These are phyloP conservation scores for Hypocrella siamensis DNA, from an alignment of 2,329 filamentous ascomycete genomes.

Conservation along the genomic window DNA sequence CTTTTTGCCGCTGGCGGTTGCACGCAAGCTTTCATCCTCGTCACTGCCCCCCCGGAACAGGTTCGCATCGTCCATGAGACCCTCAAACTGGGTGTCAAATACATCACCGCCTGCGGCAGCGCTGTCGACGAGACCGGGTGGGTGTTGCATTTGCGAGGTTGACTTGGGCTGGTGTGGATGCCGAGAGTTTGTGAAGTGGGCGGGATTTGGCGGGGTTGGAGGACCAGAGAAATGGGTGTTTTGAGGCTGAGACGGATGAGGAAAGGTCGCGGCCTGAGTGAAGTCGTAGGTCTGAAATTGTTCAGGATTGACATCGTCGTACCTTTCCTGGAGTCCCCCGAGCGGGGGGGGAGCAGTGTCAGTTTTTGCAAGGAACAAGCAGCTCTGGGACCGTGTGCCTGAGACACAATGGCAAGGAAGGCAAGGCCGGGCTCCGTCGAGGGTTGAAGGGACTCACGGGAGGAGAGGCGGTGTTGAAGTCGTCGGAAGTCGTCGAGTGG, in stretches of 20 bases:
- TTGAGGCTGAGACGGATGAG: conserved; percentile 13
- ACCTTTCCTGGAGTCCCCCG: conserved; percentile 26
- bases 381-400: too few relatives aligned
- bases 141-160: not conserved
- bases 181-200: conserved; percentile 12
- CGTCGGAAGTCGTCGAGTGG: conserved; percentile 3
- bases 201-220: conserved; percentile 33
- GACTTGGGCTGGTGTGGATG: conserved; percentile 8
- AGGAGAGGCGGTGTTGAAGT: conserved; percentile 4
- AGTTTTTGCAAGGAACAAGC: too few relatives aligned
- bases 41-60: conserved; percentile 28
- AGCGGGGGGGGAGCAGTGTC: too few relatives aligned
- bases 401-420: too few relatives aligned
- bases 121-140: conserved; percentile 6
- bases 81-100: conserved; percentile 19
- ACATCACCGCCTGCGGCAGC: conserved; percentile 8
- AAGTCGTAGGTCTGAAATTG: conserved; percentile 32
- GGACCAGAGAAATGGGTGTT: conserved; percentile 22
- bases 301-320: conserved; percentile 27
- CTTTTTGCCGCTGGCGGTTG: conserved; percentile 41
- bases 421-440: too few relatives aligned
- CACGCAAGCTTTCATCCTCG: conserved; percentile 38
- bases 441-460: conserved; percentile 1
- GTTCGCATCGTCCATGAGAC: conserved; percentile 17
- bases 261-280: conserved; percentile 21